Evolutionary conservation across 148 eudicot genomes (phyloP).

Genomic region (Heliamphora exappendiculata): DNA sequence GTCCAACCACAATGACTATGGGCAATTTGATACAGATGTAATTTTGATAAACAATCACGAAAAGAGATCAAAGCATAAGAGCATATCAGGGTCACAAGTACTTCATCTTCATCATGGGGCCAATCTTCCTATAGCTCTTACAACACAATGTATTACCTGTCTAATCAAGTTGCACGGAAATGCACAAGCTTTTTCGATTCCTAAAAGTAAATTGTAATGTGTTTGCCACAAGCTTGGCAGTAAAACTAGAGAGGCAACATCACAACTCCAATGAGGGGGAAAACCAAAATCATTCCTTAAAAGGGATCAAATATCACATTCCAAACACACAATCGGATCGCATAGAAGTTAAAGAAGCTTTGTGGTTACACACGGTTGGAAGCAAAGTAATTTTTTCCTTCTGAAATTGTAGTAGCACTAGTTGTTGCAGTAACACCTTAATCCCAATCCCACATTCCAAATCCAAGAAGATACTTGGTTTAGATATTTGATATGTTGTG

Average conservation of each 20-base stretch:
- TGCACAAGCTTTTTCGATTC: neutral
- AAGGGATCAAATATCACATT: no score
- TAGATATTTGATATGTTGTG: no score
- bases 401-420: no score
- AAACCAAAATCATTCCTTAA: no score
- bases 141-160: neutral
- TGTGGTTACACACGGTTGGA: no score
- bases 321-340: no score
- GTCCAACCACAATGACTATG: neutral
- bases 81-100: neutral
- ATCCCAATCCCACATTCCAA: no score
- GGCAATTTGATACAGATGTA: neutral
- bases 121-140: neutral
- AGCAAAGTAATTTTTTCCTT: no score
- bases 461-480: no score
- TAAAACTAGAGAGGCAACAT: neutral
- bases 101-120: neutral
- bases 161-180: neutral
- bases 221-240: neutral
- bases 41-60: neutral
- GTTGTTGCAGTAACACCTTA: no score
- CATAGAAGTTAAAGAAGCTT: no score
- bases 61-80: neutral
- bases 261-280: neutral
- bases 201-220: neutral